A percentile compares a stretch with the other conserved stretches of the same genome.
phyloP scores from a whole-genome alignment of 2,329 filamentous ascomycete species.

The Aspergillus caelatus region DNA sequence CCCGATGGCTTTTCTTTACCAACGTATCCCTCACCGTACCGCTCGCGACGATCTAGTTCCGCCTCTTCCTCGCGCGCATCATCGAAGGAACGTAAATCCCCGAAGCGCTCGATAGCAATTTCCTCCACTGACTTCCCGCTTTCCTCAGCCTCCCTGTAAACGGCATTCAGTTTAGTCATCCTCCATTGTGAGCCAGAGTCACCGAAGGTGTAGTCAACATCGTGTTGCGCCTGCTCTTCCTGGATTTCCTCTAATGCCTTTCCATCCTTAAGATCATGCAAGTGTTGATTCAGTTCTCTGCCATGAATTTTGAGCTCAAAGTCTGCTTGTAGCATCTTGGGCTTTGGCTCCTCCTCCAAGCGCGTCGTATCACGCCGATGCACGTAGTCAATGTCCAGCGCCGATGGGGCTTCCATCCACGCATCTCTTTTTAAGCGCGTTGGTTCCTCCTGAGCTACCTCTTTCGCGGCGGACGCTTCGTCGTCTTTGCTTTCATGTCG shows the following conservation, averaged over 20 bases:
- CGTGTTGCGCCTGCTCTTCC: conserved; percentile 58
- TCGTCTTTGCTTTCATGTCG: conserved; percentile 43
- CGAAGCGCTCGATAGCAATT: conserved; percentile 79
- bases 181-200: conserved; percentile 91
- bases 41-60: conserved; percentile 80
- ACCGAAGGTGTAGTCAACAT: conserved; percentile 82
- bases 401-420: conserved; percentile 92
- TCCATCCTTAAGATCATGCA: conserved; percentile 63
- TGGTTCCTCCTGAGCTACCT: conserved; percentile 45
- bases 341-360: conserved; percentile 47
- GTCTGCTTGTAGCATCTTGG: conserved; percentile 54
- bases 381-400: conserved; percentile 78
- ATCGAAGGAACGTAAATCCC: conserved; percentile 81
- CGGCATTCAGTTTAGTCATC: conserved; percentile 89
- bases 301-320: conserved; percentile 74
- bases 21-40: conserved; percentile 83
- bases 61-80: conserved; percentile 89
- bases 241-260: conserved; percentile 57
- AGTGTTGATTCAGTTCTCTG: conserved; percentile 76
- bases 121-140: conserved; percentile 75
- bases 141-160: conserved; percentile 79
- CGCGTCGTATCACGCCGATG: conserved; percentile 63
- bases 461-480: conserved; percentile 38
- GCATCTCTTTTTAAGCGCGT: conserved; percentile 69
- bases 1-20: conserved; percentile 86